Conservation (phyloP, 495 filamentous ascomycete genomes). For the Aspergillus ostianus region DNA sequence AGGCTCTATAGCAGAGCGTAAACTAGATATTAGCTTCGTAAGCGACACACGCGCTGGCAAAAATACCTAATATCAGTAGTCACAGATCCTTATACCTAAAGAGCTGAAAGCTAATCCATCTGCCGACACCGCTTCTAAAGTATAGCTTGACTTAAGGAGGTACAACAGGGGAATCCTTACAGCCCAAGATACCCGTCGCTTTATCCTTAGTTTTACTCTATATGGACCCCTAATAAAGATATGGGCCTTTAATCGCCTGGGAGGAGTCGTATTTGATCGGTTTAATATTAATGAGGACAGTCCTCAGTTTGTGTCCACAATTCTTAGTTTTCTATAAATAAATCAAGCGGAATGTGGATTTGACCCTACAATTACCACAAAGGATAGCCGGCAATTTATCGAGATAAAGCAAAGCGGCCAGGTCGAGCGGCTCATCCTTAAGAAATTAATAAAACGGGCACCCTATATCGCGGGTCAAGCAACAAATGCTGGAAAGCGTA, state of each 20-base stretch:
- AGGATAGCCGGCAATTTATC: constrained; percentile 32
- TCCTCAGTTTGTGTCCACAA: constrained; percentile 42
- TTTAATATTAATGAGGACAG: constrained; percentile 40
- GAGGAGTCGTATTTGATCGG: constrained; percentile 39
- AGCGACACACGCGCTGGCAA: constrained; percentile 28
- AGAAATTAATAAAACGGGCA: constrained; percentile 39
- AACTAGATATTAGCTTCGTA: constrained; percentile 46
- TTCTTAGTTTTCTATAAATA: constrained; percentile 46
- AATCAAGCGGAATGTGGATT: constrained; percentile 46
- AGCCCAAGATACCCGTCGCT: constrained; percentile 46
- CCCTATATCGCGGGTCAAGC: constrained; percentile 41
- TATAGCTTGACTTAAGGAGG: constrained; percentile 40
- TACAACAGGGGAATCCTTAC: constrained; percentile 46
- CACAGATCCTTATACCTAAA: constrained; percentile 44
- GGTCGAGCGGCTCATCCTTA: constrained; percentile 44
- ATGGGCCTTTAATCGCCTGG: constrained; percentile 49
- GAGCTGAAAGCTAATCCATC: constrained; percentile 48
- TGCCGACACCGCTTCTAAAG: constrained; percentile 32
- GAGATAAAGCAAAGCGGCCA: constrained; percentile 34
- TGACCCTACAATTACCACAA: constrained; percentile 42
- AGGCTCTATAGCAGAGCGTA: constrained; percentile 38
- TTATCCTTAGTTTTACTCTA: constrained; percentile 48
- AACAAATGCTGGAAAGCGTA: constrained; percentile 36
- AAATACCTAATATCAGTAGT: constrained; percentile 36
- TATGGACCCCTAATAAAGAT: constrained; percentile 28